Evolutionary conservation across 2,329 filamentous ascomycete species (phyloP).

Genomic region (Alternaria viburni): DNA sequence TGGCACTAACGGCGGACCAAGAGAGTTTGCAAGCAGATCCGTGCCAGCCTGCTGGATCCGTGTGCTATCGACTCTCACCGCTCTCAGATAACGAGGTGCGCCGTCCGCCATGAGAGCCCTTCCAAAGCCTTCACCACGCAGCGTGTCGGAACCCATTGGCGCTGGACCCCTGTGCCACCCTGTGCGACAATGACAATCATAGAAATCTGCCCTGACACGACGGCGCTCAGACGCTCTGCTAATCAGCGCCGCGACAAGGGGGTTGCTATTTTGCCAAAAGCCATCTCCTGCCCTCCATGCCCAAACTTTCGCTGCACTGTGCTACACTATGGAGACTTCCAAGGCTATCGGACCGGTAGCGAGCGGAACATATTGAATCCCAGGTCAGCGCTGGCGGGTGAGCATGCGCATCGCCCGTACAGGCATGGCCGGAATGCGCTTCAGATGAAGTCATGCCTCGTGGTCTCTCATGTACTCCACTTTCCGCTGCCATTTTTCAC

Average conservation of each 20-base stretch:
- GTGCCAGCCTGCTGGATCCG: conserved; percentile 33
- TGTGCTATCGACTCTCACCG: conserved; percentile 25
- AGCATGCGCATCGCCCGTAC: conserved; percentile 31
- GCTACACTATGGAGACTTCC: conserved; percentile 3
- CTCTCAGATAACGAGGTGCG: conserved; percentile 21
- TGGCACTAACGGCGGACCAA: conserved; percentile 34
- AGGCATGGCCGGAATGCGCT: conserved; percentile 20
- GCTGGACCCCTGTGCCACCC: conserved; percentile 12
- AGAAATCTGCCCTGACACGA: conserved; percentile 20
- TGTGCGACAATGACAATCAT: conserved; percentile 29
- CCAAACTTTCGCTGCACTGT: conserved; percentile 3
- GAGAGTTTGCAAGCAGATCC: conserved; percentile 37
- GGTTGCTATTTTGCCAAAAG: conserved; percentile 22
- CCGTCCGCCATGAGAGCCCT: conserved; percentile 12
- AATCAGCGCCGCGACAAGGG: conserved; percentile 18
- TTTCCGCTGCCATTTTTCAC: not conserved
- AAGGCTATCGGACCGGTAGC: conserved; percentile 30
- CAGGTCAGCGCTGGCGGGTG: conserved; percentile 19
- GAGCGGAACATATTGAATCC: conserved; percentile 26
- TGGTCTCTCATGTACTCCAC: conserved; percentile 20
- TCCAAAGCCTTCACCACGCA: conserved; percentile 9
- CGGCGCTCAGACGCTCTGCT: conserved; percentile 19
- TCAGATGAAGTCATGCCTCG: conserved; percentile 31
- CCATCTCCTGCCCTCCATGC: not conserved
- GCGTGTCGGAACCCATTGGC: conserved; percentile 29